phyloP scores from a whole-genome alignment of 148 eudicot species.

The Linanthus parryae region DNA sequence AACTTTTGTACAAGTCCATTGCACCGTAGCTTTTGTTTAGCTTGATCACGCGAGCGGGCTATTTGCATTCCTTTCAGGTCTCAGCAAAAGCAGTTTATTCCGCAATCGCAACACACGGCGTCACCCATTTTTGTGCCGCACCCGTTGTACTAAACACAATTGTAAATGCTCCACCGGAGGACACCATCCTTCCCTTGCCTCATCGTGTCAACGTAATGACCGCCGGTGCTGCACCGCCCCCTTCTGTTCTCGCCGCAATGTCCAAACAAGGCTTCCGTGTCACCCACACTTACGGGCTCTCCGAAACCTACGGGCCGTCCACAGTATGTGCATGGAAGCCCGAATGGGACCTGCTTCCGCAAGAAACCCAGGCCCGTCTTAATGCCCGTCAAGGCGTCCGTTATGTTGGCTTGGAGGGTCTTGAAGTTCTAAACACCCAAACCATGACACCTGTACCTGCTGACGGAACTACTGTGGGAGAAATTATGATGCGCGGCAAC shows the following conservation, averaged over 20 bases:
- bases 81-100: constrained; percentile 75
- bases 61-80: constrained; percentile 54
- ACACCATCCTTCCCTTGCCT: constrained; percentile 64
- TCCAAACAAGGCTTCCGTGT: constrained; percentile 69
- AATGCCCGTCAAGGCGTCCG: constrained; percentile 86
- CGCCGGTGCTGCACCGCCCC: constrained; percentile 95
- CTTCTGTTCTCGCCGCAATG: constrained; percentile 70
- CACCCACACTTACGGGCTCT: constrained; percentile 88
- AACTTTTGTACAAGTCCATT: too few species aligned
- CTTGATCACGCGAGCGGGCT: too few species aligned
- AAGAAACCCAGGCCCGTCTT: constrained; percentile 59
- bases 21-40: too few species aligned
- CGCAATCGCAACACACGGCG: constrained; percentile 68
- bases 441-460: constrained; percentile 73
- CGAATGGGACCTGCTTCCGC: constrained; percentile 76
- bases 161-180: constrained; percentile 63
- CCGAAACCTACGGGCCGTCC: constrained; percentile 88
- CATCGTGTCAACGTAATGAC: constrained; percentile 75
- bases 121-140: constrained; percentile 93
- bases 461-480: constrained; percentile 82
- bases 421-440: constrained; percentile 56
- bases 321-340: constrained; percentile 94
- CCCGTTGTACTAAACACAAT: constrained; percentile 91
- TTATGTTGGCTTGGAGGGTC: constrained; percentile 58
- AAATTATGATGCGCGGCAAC: constrained; percentile 79